Conservation (phyloP, 139 green algal species). For the Chlamydomonas schloesseri region DNA sequence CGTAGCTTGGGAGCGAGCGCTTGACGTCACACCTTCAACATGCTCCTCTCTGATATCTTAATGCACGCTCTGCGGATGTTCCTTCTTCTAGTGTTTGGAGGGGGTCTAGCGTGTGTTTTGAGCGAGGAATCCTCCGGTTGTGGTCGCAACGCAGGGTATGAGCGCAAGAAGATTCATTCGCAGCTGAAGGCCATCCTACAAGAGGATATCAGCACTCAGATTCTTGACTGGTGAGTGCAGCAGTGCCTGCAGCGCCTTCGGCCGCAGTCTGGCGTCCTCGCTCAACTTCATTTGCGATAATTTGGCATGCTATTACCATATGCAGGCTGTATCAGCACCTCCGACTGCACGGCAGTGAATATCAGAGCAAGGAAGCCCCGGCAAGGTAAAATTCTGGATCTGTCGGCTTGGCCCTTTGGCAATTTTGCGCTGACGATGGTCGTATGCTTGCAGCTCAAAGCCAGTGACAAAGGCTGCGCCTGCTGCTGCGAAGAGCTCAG, state of each 20-base stretch:
- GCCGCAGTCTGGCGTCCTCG: not conserved
- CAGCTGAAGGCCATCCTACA: conserved; percentile 25
- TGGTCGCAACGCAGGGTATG: not conserved
- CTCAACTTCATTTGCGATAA: too few relatives aligned
- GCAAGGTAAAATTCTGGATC: conserved; percentile 4
- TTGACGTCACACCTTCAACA: too few relatives aligned
- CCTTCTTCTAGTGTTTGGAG: too few relatives aligned
- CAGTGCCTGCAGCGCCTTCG: not conserved
- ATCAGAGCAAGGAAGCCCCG: conserved; percentile 2
- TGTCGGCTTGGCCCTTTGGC: too few relatives aligned
- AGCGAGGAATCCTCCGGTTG: too few relatives aligned
- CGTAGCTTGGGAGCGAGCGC: too few relatives aligned
- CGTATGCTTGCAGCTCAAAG: conserved; percentile 1
- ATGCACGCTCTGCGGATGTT: too few relatives aligned
- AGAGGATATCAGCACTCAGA: not conserved
- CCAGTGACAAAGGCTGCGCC: not conserved
- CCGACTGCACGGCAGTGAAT: conserved; percentile 5
- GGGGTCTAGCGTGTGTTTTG: too few relatives aligned
- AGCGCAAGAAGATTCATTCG: conserved; percentile 17
- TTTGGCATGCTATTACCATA: too few relatives aligned
- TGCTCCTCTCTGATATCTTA: too few relatives aligned
- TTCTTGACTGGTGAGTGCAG: conserved; percentile 21
- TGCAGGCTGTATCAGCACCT: conserved; percentile 31
- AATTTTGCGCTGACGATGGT: too few relatives aligned
- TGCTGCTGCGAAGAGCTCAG: not conserved